Evolutionary conservation across 192 early-diverging fungal genomes (phyloP), one percentile per base, ranked within the genome.

Genomic region (Backusella psychrophila): DNA sequence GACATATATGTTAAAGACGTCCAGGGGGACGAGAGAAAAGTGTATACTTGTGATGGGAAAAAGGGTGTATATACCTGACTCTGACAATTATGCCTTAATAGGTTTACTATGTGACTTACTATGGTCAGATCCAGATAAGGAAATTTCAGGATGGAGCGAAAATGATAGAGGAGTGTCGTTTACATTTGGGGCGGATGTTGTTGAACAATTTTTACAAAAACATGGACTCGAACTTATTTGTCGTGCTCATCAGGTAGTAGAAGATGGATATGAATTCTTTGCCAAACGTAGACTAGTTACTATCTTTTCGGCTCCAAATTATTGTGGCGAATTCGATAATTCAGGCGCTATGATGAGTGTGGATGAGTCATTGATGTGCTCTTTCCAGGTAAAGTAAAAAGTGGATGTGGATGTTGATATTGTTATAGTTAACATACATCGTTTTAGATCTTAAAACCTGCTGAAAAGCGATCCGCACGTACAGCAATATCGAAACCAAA

Each of bases 221-320:
- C 97, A 99, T 81, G 96, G 98, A 78, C 90, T 98, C 77, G 97
- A 98, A 76, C 85, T 98, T 56, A 93, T 98, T 67, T 94, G 93
- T 72, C 90, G 95, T 31, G 96, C 97, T 3, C 97, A 98, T 83
- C 94, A 95, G 93, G 96, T 98, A 12, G 96, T 98, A 49, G 96
- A 98, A 78, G 96, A 96, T 82, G 96, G 96, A n/a, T 98, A 97
- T 83, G 95, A 98, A 86, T 98, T 98, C 75, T 98, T 96, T 85
- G 89, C 92, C 69, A 92, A 95, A 59, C 90, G 96, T 33, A 91
- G 91, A 31, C 83, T 98, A 73, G 97, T 98, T 1, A 98, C 97
- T 5, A 88, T 63, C 8, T 63, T 63, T 12, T 63, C 56, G 23
- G 56, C 56, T 63, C 56, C 56, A 29, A 63, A 63, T 63, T 63